Conservation (phyloP, 306 rosid genomes). For the Quercus dentata region DNA sequence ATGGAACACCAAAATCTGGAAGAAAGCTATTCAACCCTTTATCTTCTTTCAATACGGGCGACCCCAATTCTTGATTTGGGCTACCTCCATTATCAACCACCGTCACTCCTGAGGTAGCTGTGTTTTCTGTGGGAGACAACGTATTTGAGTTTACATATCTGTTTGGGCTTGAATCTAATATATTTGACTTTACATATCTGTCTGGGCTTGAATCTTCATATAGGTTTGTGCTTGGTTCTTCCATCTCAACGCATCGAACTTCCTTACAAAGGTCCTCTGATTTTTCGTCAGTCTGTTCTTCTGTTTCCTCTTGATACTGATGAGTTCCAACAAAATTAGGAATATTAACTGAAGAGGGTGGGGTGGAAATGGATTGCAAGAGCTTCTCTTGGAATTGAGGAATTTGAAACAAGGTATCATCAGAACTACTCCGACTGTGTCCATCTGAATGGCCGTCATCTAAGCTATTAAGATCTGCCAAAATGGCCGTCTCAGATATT, state of each 20-base stretch:
- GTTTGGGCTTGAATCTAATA: conserved; percentile 38
- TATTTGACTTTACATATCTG: conserved; percentile 34
- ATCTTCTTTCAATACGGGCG: conserved; percentile 42
- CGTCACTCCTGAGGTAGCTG: conserved; percentile 35
- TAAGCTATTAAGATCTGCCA: conserved; percentile 25
- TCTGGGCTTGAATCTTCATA: conserved; percentile 29
- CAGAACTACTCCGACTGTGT: conserved; percentile 60
- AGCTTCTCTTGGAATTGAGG: conserved; percentile 58
- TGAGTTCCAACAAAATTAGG: conserved; percentile 32
- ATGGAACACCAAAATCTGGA: conserved; percentile 36
- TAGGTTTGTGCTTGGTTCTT: conserved; percentile 36
- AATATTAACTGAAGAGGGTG: conserved; percentile 27
- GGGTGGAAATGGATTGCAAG: conserved; percentile 40
- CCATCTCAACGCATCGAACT: conserved; percentile 76
- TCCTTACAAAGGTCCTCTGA: conserved; percentile 68
- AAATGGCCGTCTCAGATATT: conserved; percentile 29
- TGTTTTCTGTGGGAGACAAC: conserved; percentile 50
- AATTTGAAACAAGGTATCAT: conserved; percentile 61
- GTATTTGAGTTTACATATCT: conserved; percentile 39
- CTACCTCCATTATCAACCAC: conserved; percentile 36
- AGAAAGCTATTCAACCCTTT: conserved; percentile 23
- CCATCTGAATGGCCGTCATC: conserved; percentile 60
- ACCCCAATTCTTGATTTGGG: conserved; percentile 27
- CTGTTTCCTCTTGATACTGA: conserved; percentile 34
- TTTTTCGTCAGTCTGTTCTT: conserved; percentile 50